Evolutionary conservation across 148 eudicot genomes (phyloP).

Genomic region (Mesembryanthemum crystallinum): DNA sequence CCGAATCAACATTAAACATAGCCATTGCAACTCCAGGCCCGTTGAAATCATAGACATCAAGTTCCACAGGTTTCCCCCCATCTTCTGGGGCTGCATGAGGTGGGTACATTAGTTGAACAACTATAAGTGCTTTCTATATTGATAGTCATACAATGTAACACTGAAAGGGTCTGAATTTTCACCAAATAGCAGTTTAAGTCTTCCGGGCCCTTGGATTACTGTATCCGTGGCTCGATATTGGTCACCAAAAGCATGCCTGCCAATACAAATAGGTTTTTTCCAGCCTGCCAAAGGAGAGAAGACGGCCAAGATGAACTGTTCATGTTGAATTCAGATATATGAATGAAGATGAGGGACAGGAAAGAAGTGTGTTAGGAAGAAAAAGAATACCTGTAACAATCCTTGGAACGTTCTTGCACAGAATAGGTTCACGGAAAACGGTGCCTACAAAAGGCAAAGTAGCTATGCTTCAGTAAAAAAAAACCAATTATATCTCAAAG

Average conservation of each 20-base stretch:
- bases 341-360: neutral
- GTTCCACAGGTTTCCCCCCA: slow-evolving; percentile 54
- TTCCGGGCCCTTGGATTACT: slow-evolving; percentile 84
- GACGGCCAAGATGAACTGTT: neutral
- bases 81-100: slow-evolving; percentile 73
- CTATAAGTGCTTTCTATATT: neutral
- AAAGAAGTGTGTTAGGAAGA: neutral
- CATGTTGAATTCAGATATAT: neutral
- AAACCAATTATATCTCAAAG: slow-evolving; percentile 2
- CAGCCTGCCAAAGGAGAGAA: slow-evolving; percentile 34
- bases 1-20: slow-evolving; percentile 93
- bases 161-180: neutral
- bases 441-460: slow-evolving; percentile 48
- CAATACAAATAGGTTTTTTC: slow-evolving; percentile 92
- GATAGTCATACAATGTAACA: neutral
- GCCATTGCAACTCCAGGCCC: slow-evolving; percentile 83
- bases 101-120: slow-evolving; percentile 2
- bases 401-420: slow-evolving; percentile 83
- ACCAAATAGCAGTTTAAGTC: slow-evolving; percentile 87
- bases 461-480: slow-evolving; percentile 9
- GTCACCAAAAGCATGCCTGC: slow-evolving; percentile 97
- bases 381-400: slow-evolving; percentile 57
- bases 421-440: slow-evolving; percentile 88
- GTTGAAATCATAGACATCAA: slow-evolving; percentile 74
- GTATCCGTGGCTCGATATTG: slow-evolving; percentile 88